phyloP scores from a whole-genome alignment of 2,329 filamentous ascomycete genomes.

The Neocucurbitaria cava region DNA sequence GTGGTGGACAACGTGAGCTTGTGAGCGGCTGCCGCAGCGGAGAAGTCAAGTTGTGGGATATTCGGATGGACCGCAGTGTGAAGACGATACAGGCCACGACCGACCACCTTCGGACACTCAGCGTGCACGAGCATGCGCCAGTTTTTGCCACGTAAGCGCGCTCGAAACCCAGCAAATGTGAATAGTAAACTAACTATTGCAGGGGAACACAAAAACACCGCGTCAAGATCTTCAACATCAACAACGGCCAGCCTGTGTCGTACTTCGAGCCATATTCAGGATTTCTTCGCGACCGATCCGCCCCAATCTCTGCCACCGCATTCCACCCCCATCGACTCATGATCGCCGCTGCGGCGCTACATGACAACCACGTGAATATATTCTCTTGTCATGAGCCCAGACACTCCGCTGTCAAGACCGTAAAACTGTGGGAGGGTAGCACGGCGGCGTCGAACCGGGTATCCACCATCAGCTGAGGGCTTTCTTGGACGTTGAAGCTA shows the following conservation, averaged over 20 bases:
- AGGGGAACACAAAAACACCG: constrained; percentile 88
- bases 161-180: constrained; percentile 71
- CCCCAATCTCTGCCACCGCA: constrained; percentile 84
- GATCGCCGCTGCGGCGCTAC: constrained; percentile 83
- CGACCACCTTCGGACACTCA: constrained; percentile 81
- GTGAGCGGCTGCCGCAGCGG: constrained; percentile 90
- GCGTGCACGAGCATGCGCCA: constrained; percentile 93
- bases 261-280: constrained; percentile 88
- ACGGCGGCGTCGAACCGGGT: constrained; percentile 24
- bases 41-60: constrained; percentile 95
- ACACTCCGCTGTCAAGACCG: constrained; percentile 32
- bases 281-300: constrained; percentile 80
- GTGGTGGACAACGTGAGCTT: constrained; percentile 89
- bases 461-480: constrained; percentile 20
- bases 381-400: constrained; percentile 62
- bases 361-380: constrained; percentile 89
- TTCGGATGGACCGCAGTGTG: constrained; percentile 81
- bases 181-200: constrained; percentile 15
- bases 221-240: constrained; percentile 90
- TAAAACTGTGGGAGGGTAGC: constrained; percentile 44
- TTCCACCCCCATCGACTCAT: constrained; percentile 97
- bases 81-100: constrained; percentile 76
- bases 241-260: constrained; percentile 76
- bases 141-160: constrained; percentile 72
- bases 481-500: not conserved